Conservation (phyloP, 768 basidiomycete genomes). For the Mycena crocata region DNA sequence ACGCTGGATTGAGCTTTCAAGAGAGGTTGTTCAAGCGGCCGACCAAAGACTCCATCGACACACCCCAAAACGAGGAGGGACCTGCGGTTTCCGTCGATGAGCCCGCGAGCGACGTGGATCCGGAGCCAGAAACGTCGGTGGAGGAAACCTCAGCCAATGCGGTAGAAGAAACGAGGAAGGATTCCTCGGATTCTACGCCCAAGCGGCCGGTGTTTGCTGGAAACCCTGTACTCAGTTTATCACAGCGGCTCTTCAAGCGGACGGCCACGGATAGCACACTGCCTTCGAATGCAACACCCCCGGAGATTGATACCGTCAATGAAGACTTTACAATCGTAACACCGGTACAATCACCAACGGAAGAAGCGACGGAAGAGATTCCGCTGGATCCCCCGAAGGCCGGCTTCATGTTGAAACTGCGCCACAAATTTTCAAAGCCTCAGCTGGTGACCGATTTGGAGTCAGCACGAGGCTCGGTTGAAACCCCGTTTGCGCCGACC, state of each 20-base stretch:
- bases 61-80: background rate
- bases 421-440: constrained; percentile 11
- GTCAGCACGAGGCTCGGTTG: background rate
- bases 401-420: constrained; percentile 7
- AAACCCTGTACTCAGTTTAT: background rate
- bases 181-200: background rate
- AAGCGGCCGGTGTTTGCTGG: background rate
- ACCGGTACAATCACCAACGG: background rate
- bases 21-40: constrained; percentile 11
- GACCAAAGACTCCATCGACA: background rate
- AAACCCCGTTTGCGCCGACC: background rate
- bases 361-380: background rate
- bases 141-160: too few relatives aligned
- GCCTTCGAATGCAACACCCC: background rate
- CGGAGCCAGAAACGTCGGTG: background rate
- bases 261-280: background rate
- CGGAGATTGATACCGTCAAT: background rate
- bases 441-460: background rate
- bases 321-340: background rate
- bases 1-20: background rate
- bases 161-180: background rate
- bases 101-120: background rate
- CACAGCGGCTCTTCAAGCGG: background rate
- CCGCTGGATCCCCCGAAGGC: background rate
- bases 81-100: background rate